Conservation (phyloP, 1,284 basidiomycete genomes). For the Chondrostereum purpureum region DNA sequence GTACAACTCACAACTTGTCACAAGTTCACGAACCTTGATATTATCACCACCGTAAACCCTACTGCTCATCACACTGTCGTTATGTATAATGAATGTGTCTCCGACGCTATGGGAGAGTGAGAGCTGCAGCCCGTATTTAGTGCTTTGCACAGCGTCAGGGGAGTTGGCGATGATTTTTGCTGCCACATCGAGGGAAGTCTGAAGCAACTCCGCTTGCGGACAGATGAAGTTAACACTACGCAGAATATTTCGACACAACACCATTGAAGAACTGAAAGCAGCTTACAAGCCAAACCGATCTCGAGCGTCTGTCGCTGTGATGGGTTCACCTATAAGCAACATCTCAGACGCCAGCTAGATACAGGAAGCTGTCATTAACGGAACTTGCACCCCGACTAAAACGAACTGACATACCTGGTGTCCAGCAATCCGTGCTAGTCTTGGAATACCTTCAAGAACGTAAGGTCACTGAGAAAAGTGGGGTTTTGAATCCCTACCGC, state of each 20-base stretch:
- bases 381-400: constrained; percentile 5
- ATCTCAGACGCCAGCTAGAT: constrained; percentile 69
- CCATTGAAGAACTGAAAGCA: constrained; percentile 14
- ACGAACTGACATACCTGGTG: constrained; percentile 51
- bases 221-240: constrained; percentile 66
- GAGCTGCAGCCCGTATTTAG: constrained; percentile 63
- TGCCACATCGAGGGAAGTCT: constrained; percentile 61
- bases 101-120: constrained; percentile 49
- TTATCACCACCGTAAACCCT: constrained; percentile 64
- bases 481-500: constrained; percentile 42
- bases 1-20: too few species aligned
- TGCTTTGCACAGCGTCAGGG: constrained; percentile 75
- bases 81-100: constrained; percentile 44
- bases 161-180: constrained; percentile 59
- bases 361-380: constrained; percentile 4
- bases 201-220: constrained; percentile 45
- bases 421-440: constrained; percentile 52
- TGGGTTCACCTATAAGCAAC: constrained; percentile 62
- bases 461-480: constrained; percentile 1
- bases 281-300: constrained; percentile 71
- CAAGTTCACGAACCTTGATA: constrained; percentile 51
- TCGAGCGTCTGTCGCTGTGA: constrained; percentile 65
- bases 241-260: constrained; percentile 6
- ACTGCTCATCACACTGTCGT: constrained; percentile 43
- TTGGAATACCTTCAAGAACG: constrained; percentile 60